Evolutionary conservation across 169 alveolate genomes (phyloP).

Genomic region (Plasmodium cynomolgi): DNA sequence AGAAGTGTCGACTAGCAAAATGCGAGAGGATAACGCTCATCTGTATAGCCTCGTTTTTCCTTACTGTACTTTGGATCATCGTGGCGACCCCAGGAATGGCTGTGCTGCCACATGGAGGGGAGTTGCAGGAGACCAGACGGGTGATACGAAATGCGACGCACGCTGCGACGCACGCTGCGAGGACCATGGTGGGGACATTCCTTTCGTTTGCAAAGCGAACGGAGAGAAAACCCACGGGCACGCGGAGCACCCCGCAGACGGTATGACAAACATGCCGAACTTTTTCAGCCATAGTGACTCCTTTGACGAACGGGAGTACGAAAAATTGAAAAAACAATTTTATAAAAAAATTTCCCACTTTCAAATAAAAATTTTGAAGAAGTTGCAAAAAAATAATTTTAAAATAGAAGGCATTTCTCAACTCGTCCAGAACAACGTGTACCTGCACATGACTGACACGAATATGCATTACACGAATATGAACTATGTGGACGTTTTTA

Average conservation of each 20-base stretch:
- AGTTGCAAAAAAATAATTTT: slow-evolving; percentile 57
- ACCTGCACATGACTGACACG: slow-evolving; percentile 42
- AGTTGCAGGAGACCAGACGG: neutral
- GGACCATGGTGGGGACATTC: neutral
- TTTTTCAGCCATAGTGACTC: neutral
- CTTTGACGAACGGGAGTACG: slow-evolving; percentile 17
- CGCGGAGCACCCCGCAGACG: neutral
- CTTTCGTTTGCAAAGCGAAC: neutral
- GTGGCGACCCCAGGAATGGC: neutral
- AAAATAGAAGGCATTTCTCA: slow-evolving; percentile 31
- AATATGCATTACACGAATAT: slow-evolving; percentile 50
- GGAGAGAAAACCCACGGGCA: neutral
- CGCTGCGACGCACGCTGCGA: neutral
- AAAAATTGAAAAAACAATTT: slow-evolving; percentile 38
- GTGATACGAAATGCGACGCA: neutral
- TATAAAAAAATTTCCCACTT: slow-evolving; percentile 44
- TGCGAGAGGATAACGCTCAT: neutral
- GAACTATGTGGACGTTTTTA: slow-evolving; percentile 40
- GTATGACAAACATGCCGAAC: neutral
- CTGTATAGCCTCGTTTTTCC: slow-evolving; percentile 10
- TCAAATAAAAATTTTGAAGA: slow-evolving; percentile 52
- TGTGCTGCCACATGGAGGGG: neutral
- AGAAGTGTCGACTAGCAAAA: neutral
- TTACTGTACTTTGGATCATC: slow-evolving; percentile 9
- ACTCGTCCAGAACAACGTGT: slow-evolving; percentile 45